Conservation (phyloP, 2,329 filamentous ascomycete genomes). For the Keithomyces neogunnii region DNA sequence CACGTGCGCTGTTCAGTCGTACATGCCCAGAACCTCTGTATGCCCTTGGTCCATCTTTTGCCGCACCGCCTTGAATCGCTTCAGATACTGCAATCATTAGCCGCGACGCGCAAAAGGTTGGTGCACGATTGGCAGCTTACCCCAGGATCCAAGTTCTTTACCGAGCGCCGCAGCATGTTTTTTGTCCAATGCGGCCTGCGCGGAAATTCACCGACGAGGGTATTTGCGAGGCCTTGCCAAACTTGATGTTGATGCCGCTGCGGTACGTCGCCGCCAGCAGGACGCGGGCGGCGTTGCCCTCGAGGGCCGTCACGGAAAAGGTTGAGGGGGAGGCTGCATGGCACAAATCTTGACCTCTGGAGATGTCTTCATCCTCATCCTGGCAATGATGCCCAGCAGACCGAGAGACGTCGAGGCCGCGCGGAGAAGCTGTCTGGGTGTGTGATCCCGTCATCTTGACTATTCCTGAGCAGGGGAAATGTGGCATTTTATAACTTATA, state of each 20-base stretch:
- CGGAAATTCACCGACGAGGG: slow-evolving; percentile 39
- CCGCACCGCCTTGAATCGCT: slow-evolving; percentile 38
- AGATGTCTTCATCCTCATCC: slow-evolving; percentile 40
- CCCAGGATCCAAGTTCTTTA: slow-evolving; percentile 38
- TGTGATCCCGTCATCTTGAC: too few species aligned
- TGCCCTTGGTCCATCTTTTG: slow-evolving; percentile 40
- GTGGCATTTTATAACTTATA: too few species aligned
- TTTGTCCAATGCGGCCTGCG: slow-evolving; percentile 46
- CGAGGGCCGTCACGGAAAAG: slow-evolving; percentile 37
- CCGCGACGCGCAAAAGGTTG: neutral
- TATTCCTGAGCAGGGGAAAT: too few species aligned
- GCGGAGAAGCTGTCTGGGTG: neutral
- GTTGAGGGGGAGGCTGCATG: slow-evolving; percentile 44
- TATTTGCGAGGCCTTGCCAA: slow-evolving; percentile 38
- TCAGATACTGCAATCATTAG: slow-evolving; percentile 23
- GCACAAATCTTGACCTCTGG: slow-evolving; percentile 43
- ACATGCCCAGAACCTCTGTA: slow-evolving; percentile 38
- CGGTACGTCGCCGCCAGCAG: slow-evolving; percentile 41
- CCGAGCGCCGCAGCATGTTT: slow-evolving; percentile 36
- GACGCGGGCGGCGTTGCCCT: slow-evolving; percentile 30
- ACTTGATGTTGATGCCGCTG: slow-evolving; percentile 45
- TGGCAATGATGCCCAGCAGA: slow-evolving; percentile 37
- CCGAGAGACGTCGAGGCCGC: slow-evolving; percentile 42
- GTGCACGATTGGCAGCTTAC: slow-evolving; percentile 15
- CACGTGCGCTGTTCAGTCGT: slow-evolving; percentile 13